These are phyloP conservation scores for Drechslera avenae DNA, from an alignment of 2,329 filamentous ascomycete genomes.

Conservation along the genomic window DNA sequence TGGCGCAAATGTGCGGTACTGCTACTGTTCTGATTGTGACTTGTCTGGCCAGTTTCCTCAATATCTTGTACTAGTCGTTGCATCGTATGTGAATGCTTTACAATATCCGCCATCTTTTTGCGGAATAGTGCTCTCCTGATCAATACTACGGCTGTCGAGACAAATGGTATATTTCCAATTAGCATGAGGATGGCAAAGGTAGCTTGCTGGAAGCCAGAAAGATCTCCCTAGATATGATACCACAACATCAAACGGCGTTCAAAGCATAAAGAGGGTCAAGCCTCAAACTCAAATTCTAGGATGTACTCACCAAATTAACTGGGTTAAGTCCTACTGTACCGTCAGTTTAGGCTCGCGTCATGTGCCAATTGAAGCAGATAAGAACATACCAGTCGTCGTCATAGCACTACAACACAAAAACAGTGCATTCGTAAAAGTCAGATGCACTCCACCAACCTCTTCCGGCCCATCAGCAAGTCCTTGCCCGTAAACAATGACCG, in stretches of 20 bases:
- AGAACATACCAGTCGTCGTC: conserved; percentile 34
- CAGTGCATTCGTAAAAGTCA: conserved; percentile 36
- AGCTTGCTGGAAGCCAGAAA: conserved; percentile 37
- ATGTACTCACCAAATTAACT: conserved; percentile 16
- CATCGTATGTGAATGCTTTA: conserved; percentile 33
- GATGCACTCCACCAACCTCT: conserved; percentile 18
- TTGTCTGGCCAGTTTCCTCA: conserved; percentile 21
- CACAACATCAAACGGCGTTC: no score
- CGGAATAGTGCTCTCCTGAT: conserved; percentile 33
- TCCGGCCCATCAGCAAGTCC: conserved; percentile 32
- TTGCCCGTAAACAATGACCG: conserved; percentile 37
- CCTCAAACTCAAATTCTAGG: no score
- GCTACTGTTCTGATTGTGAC: conserved; percentile 2
- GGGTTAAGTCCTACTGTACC: conserved; percentile 29
- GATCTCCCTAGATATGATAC: neutral
- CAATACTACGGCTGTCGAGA: conserved; percentile 36
- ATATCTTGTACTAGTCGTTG: conserved; percentile 32
- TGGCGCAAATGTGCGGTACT: conserved; percentile 16
- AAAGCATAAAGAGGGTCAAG: no score
- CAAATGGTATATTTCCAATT: conserved; percentile 40
- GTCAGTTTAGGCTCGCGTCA: neutral
- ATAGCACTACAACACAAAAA: conserved; percentile 39
- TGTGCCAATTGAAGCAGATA: neutral
- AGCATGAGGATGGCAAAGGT: conserved; percentile 33
- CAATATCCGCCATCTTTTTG: conserved; percentile 35